Evolutionary conservation across 202 grass and related monocot genomes (phyloP).

Genomic region (Digitaria exilis): DNA sequence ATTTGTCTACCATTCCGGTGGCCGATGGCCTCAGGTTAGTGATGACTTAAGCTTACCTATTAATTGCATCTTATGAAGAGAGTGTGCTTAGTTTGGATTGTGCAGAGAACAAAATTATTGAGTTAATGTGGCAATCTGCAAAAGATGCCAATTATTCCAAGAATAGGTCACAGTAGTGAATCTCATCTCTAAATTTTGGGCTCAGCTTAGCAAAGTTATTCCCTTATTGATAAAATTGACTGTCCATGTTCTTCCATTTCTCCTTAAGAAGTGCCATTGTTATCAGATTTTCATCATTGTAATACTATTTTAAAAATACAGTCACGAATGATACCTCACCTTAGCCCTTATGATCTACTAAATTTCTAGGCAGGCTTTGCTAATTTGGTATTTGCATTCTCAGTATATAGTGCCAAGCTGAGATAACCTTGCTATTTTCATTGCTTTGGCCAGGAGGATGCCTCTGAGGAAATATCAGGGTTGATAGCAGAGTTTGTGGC

Average conservation of each 20-base stretch:
- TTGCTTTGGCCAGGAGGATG: no score
- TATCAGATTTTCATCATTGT: background rate
- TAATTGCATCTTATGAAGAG: background rate
- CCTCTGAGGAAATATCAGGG: no score
- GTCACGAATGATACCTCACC: background rate
- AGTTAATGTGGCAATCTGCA: background rate
- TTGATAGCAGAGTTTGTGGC: conserved; percentile 57
- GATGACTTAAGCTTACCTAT: background rate
- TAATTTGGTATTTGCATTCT: background rate
- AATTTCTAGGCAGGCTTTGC: background rate
- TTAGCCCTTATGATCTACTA: background rate
- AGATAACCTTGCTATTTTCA: no score
- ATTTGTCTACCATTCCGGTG: conserved; percentile 81
- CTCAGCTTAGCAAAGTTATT: background rate
- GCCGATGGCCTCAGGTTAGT: conserved; percentile 90
- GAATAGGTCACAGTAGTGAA: background rate
- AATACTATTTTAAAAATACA: background rate
- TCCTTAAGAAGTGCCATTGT: background rate
- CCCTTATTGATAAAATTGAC: background rate
- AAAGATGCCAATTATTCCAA: conserved; percentile 23
- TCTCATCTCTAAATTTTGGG: background rate
- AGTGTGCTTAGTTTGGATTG: background rate
- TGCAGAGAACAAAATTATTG: background rate
- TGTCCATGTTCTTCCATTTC: background rate
- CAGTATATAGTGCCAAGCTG: background rate